These are phyloP conservation scores for Pelargonium nanum DNA, from an alignment of 345 rosid species.

Conservation along the genomic window DNA sequence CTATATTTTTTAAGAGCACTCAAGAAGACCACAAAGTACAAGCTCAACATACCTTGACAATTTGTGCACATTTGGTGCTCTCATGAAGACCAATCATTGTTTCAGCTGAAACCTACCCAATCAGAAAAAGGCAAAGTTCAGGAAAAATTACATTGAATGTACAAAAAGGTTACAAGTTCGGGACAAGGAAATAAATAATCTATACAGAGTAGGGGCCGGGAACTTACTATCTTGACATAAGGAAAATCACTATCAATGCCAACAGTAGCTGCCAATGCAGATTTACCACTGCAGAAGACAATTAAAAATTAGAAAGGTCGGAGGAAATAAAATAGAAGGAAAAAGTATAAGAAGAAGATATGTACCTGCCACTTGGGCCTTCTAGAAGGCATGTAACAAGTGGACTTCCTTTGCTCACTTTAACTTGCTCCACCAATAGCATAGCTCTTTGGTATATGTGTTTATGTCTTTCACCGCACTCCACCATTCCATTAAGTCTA, in stretches of 20 bases:
- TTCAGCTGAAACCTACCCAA: constrained; percentile 78
- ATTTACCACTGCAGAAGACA: constrained; percentile 70
- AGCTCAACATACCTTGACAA: constrained; percentile 54
- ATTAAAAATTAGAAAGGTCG: constrained; percentile 12
- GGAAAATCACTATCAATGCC: constrained; percentile 96
- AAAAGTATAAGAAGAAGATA: not conserved
- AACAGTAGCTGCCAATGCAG: constrained; percentile 91
- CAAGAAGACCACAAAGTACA: not conserved
- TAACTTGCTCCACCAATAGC: constrained; percentile 89
- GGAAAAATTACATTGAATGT: not conserved
- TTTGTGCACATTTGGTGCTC: constrained; percentile 91
- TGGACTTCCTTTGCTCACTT: constrained; percentile 94
- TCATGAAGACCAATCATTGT: constrained; percentile 92
- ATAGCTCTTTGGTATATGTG: constrained; percentile 86
- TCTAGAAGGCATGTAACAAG: constrained; percentile 90
- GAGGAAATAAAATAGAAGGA: constrained; percentile 6
- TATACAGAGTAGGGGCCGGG: constrained; percentile 3
- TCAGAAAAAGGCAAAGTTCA: constrained; percentile 6
- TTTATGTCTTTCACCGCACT: constrained; percentile 67
- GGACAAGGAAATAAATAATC: not conserved
- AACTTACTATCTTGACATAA: constrained; percentile 90
- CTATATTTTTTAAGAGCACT: not conserved
- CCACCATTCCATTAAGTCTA: constrained; percentile 88
- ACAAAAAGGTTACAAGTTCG: not conserved
- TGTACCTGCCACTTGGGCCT: constrained; percentile 90